Conservation (phyloP, 2,329 filamentous ascomycete genomes). For the Aspergillus sp. region DNA sequence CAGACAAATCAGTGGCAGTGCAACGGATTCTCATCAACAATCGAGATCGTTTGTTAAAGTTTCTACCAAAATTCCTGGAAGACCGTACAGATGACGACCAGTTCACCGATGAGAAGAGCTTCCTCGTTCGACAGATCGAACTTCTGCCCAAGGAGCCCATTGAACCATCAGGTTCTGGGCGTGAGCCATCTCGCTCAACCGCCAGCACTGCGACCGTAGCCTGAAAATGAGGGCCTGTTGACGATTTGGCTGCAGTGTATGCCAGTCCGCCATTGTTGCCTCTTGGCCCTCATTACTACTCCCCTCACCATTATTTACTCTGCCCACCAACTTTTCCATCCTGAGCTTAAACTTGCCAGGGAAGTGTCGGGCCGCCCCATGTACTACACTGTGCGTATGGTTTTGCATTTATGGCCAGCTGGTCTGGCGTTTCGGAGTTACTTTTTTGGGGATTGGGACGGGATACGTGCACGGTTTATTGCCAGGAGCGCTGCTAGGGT, state of each 20-base stretch:
- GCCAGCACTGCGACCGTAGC: slow-evolving; percentile 31
- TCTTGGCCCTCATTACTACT: background rate
- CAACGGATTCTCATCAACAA: slow-evolving; percentile 97
- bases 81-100: slow-evolving; percentile 97
- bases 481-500: slow-evolving; percentile 2
- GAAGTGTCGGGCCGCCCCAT: slow-evolving; percentile 11
- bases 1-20: slow-evolving; percentile 94
- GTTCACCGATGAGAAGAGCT: slow-evolving; percentile 97
- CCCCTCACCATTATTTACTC: background rate
- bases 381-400: slow-evolving; percentile 2
- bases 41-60: slow-evolving; percentile 82
- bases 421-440: slow-evolving; percentile 24
- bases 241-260: background rate
- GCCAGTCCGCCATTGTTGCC: background rate
- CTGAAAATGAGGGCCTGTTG: slow-evolving; percentile 11
- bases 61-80: slow-evolving; percentile 87
- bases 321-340: background rate
- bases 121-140: slow-evolving; percentile 90
- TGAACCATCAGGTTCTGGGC: slow-evolving; percentile 32
- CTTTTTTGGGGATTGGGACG: slow-evolving; percentile 14
- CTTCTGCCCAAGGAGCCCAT: slow-evolving; percentile 44
- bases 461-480: slow-evolving; percentile 7
- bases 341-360: background rate
- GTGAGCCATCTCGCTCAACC: slow-evolving; percentile 27
- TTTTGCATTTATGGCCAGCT: slow-evolving; percentile 26